phyloP scores from a whole-genome alignment of 1,284 basidiomycete genomes.

The Thecaphora frezii region DNA sequence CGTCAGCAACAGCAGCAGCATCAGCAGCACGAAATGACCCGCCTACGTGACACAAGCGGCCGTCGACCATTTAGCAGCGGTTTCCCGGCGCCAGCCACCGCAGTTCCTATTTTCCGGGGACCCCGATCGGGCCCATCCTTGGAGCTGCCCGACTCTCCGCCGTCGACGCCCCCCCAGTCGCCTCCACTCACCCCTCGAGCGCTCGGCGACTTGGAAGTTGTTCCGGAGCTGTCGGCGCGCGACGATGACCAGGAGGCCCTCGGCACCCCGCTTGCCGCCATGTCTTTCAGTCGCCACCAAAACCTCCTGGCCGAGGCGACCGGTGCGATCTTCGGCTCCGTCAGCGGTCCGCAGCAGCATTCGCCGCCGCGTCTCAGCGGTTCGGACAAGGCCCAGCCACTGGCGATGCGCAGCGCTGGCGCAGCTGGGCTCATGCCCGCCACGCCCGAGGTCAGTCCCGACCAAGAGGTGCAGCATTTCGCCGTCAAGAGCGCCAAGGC shows the following conservation, averaged over 20 bases:
- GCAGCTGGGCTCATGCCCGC: slow-evolving; percentile 34
- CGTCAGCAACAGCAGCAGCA: neutral
- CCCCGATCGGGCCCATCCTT: slow-evolving; percentile 11
- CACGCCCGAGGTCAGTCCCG: slow-evolving; percentile 50
- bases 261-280: neutral
- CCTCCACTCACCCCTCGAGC: slow-evolving; percentile 16
- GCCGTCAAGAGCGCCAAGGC: slow-evolving; percentile 37
- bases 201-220: slow-evolving; percentile 12
- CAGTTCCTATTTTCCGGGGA: slow-evolving; percentile 29
- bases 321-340: slow-evolving; percentile 19
- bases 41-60: slow-evolving; percentile 1
- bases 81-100: slow-evolving; percentile 28
- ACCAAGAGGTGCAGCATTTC: slow-evolving; percentile 39
- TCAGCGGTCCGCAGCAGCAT: slow-evolving; percentile 20
- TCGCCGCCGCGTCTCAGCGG: slow-evolving; percentile 3
- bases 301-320: slow-evolving; percentile 23
- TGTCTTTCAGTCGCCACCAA: slow-evolving; percentile 1
- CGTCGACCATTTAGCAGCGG: slow-evolving; percentile 32
- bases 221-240: neutral
- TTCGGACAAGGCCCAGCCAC: neutral
- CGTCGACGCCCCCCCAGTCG: slow-evolving; percentile 40
- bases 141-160: slow-evolving; percentile 35
- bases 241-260: neutral
- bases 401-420: neutral
- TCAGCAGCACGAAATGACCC: neutral